Base-by-base conservation (phyloP, 2,329 filamentous ascomycete genomes). In the Trichoderma arundinaceum region DNA sequence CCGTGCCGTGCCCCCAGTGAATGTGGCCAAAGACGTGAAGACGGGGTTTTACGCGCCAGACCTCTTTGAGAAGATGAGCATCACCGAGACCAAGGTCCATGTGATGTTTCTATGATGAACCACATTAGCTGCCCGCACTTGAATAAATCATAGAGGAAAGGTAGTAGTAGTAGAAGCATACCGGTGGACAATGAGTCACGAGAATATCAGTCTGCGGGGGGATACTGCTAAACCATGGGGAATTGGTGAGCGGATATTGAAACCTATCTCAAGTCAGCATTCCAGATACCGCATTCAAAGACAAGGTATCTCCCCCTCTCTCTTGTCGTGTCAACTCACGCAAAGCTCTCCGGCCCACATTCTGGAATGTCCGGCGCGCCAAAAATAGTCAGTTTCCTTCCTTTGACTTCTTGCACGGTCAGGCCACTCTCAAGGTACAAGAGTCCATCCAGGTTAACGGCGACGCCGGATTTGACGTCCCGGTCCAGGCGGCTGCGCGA, bases 1-100 rank as follows among this genome's bases (percentile, higher is more conserved):
- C 88, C 49, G 81, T 81, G 15, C 92, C 93, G 52, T 90, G 85
- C 8, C 87, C 91, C 73, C 84, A 90, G 78, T 97, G 93, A 28
- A 94, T 85, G 77, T 97, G 93, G 1, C 92, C 93, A 75, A 95
- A 96, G 54, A 96, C 84, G 76, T 96, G 92, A 13, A 96, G 79
- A 12, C 81, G 81, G 0, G 93, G 93, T 68, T 86, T 88, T 10
- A 92, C 87, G 41, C 90, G 86, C 88, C 90, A 92, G 17, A 91
- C 77, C 72, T 96, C 92, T 13, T 82, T 78, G 6, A 94, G 82
- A 6, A 96, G 83, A 64, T 86, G 84, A 7, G 88, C 85, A 69
- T 91, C 94, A 64, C 92, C 92, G 51, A 92, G 79, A 2, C 83
- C 87, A 58, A 88, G 83, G 70, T 90, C 90, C 39, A 88, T 81